Evolutionary conservation across 306 rosid genomes (phyloP), one percentile per base, ranked within the genome.

Genomic region (Echinosophora koreensis): DNA sequence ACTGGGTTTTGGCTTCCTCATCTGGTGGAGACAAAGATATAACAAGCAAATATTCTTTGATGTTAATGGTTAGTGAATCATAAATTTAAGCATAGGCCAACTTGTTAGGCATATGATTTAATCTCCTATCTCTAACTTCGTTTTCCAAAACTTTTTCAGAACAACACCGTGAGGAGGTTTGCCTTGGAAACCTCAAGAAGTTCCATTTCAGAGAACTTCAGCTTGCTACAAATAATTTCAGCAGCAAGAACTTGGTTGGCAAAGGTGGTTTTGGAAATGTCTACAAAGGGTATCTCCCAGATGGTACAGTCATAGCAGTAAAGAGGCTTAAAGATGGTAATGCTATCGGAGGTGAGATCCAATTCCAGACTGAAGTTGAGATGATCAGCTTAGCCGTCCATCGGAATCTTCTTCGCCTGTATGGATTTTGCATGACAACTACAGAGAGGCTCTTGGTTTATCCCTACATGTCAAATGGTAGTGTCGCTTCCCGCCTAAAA

Each of bases 301-400:
- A 95, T 57, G 97, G 97, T 12, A 82, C 91, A 17, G 81, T 89
- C 27, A 78, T 91, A 85, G 99, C 99, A 2, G 97, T 95, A 5
- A 95, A 95, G 73, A 88, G 99, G 86, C 91, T 89, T 13, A 95
- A 86, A 86, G 99, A 95, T 74, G 97, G 97, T 6, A 92, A 91
- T 79, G 92, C 97, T 52, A 82, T 77, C 61, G 90, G 97, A 5
- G 97, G 98, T 14, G 93, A 92, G 79, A 90, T 87, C 79, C 97
- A 95, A 74, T 92, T 95, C 68, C 97, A 88, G 84, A 95, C 97
- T 14, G 99, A 95, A 81, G 90, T 95, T 18, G 97, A 95, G 86
- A 95, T 95, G 97, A 92, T 95, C 86, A 92, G 97, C 91, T 88
- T 95, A 51, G 99, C 97, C 0, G 97, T 92, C 39, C 99, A 95